Percentiles rank a stretch among this genome's conserved stretches.
phyloP scores from a whole-genome alignment of 306 rosid species.

The Glycyrrhiza uralensis region DNA sequence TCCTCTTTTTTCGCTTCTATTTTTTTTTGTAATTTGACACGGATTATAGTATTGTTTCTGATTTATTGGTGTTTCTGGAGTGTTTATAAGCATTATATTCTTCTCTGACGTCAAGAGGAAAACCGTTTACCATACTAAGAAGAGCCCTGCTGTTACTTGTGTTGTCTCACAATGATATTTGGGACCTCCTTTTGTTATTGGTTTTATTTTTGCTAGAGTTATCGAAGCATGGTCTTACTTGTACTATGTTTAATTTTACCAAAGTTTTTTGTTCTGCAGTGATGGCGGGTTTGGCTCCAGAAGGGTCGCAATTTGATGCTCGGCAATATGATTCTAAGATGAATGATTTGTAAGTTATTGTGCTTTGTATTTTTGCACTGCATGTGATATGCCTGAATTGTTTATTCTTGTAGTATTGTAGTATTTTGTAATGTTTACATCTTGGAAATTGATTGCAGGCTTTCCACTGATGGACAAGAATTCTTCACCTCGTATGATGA shows the following conservation, averaged over 20 bases:
- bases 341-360: constrained; percentile 62
- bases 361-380: not conserved
- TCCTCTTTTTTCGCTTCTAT: not conserved
- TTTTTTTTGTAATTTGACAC: not conserved
- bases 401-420: not conserved
- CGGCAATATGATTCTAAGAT: constrained; percentile 84
- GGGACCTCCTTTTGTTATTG: not conserved
- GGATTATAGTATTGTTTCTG: not conserved
- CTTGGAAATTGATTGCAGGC: constrained; percentile 37
- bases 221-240: not conserved
- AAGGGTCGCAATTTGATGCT: constrained; percentile 84
- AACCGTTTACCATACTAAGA: not conserved
- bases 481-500: constrained; percentile 81
- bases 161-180: not conserved
- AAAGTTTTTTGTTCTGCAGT: constrained; percentile 29
- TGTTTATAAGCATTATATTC: not conserved
- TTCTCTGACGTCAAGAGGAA: not conserved
- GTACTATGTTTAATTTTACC: not conserved
- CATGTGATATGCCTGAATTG: not conserved
- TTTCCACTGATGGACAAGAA: constrained; percentile 71
- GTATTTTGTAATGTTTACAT: not conserved
- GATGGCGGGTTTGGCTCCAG: constrained; percentile 88
- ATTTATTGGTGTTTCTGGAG: not conserved
- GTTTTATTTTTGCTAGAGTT: not conserved
- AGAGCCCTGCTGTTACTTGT: not conserved